Evolutionary conservation across 1,284 basidiomycete species (phyloP).

Genomic region (Cryptococcus jaspeensis): DNA sequence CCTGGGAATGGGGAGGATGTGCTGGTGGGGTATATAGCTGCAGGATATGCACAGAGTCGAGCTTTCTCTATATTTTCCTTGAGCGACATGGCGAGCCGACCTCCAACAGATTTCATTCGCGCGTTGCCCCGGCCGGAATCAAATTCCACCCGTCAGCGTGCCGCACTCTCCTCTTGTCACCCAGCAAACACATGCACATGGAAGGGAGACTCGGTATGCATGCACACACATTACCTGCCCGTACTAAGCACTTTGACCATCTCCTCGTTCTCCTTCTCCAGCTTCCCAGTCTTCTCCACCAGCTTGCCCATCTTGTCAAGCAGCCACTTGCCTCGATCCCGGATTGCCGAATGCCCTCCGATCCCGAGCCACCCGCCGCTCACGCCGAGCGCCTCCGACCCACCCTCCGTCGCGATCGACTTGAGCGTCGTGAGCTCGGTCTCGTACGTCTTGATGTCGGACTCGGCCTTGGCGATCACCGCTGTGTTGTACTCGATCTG

Average conservation of each 20-base stretch:
- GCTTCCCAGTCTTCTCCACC: constrained; percentile 63
- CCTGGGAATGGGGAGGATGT: no score
- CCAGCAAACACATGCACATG: no score
- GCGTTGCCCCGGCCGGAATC: neutral
- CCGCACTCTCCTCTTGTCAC: no score
- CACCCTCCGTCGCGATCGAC: constrained; percentile 56
- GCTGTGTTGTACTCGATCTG: constrained; percentile 77
- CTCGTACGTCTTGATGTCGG: constrained; percentile 69
- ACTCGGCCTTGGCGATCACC: constrained; percentile 65
- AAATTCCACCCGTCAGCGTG: neutral
- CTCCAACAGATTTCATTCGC: neutral
- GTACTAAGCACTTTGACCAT: constrained; percentile 61
- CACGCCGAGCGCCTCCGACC: constrained; percentile 39
- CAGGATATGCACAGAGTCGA: no score
- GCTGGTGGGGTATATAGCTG: no score
- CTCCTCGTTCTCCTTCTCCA: constrained; percentile 68
- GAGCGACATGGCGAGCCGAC: neutral
- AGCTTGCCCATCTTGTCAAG: constrained; percentile 71
- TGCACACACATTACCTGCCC: no score
- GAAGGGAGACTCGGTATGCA: no score
- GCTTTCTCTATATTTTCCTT: neutral
- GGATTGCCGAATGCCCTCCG: constrained; percentile 59
- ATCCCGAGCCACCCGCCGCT: constrained; percentile 23
- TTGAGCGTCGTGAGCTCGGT: constrained; percentile 68
- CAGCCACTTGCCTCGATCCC: constrained; percentile 65